phyloP scores from a whole-genome alignment of 2,329 filamentous ascomycete species.

The Aplosporella prunicola region DNA sequence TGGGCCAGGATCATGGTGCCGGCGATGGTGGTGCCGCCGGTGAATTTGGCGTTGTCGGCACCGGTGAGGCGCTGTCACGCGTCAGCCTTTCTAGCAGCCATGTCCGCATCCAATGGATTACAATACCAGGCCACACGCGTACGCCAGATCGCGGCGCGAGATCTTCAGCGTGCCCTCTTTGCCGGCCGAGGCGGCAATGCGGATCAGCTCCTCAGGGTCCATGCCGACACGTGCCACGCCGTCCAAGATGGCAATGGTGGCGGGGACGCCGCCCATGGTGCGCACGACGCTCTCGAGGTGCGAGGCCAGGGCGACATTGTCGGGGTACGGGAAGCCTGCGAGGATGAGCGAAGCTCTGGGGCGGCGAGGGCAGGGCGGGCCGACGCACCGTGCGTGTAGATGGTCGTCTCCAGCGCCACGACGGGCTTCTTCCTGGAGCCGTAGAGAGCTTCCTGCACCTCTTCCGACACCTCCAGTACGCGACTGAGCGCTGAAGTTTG shows the following conservation, averaged over 20 bases:
- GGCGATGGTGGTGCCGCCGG: slow-evolving; percentile 88
- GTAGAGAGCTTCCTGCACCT: slow-evolving; percentile 68
- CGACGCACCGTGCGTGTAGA: slow-evolving; percentile 77
- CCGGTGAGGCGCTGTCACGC: not conserved
- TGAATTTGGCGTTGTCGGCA: slow-evolving; percentile 36
- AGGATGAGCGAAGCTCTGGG: not conserved
- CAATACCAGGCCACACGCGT: slow-evolving; percentile 63
- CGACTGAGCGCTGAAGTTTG: slow-evolving; percentile 28
- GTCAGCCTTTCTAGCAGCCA: not conserved
- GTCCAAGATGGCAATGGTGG: slow-evolving; percentile 80
- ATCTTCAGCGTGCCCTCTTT: slow-evolving; percentile 66
- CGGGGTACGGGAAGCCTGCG: slow-evolving; percentile 60
- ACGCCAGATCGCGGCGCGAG: slow-evolving; percentile 78
- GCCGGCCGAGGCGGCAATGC: slow-evolving; percentile 56
- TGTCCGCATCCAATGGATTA: not conserved
- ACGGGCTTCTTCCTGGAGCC: slow-evolving; percentile 58
- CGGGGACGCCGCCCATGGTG: slow-evolving; percentile 66
- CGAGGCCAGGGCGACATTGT: slow-evolving; percentile 66
- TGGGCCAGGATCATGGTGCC: slow-evolving; percentile 87
- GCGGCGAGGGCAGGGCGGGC: not conserved
- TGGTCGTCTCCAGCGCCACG: slow-evolving; percentile 88
- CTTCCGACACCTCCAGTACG: slow-evolving; percentile 66
- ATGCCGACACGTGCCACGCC: slow-evolving; percentile 78
- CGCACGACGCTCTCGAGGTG: slow-evolving; percentile 75
- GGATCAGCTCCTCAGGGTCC: slow-evolving; percentile 58